Base-by-base conservation (phyloP, 2,329 filamentous ascomycete species). In the Fusarium brachygibbosum region DNA sequence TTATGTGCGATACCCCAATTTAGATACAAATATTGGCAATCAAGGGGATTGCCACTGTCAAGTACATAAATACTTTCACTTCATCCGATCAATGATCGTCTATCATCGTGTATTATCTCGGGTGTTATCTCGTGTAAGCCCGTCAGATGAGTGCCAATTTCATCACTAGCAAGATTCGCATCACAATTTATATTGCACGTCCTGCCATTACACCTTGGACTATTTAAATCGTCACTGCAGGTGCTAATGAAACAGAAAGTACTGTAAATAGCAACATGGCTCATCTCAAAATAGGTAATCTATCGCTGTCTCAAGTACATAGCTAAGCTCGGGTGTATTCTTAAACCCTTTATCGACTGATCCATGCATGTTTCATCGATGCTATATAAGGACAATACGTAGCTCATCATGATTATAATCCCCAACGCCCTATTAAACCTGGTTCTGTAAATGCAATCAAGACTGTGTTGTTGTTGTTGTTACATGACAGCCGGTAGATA, bases 1-100 rank as follows among this genome's bases (percentile, higher is more conserved):
- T 63, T 45, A 59, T 51, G 57, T 70, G 35, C 66, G 66, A 69
- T 69, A 68, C 66, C 66, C 66, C 66, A 37, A 52, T 31, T 49
- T 57, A 53, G 42, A 62, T 21, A 49, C 29, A 66, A 32, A 40
- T 41, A 38, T 42, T 54, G 56, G 34, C 48, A 67, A n/a, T 23
- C 29, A 54, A 49, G 31, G 44, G 62, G 29, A 49, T 49, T 60
- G 53, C 32, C 37, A 53, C 38, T 54, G 28, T 45, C 23, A 23
- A 25, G 52, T 58, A 70, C 37, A 52, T 38, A 40, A 31, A 41
- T 42, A n/a, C 60, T 42, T 11, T 42, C 9, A n/a, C 19, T 35
- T 35, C 13, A 13, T 50, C 8, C 17, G 12, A 16, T 38, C 34
- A 11, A 13, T 17, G 32, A 16, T 17, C 6, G 13, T 45, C 17